Percentiles rank a stretch among this genome's conserved stretches.
phyloP scores from a whole-genome alignment of 768 basidiomycete species.

The Boletus reticulatus region DNA sequence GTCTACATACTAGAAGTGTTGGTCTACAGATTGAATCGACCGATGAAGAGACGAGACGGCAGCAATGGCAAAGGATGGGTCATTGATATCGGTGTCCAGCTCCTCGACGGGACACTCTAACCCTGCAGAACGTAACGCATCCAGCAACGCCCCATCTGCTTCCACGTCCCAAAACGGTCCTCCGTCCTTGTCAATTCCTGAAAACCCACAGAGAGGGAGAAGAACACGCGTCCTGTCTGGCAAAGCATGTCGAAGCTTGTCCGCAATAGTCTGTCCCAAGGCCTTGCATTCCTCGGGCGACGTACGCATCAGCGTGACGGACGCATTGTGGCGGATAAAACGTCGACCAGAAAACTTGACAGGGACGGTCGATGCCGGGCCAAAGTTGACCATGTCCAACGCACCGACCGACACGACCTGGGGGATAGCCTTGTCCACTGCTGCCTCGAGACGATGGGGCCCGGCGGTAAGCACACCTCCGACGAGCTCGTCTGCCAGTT shows the following conservation, averaged over 20 bases:
- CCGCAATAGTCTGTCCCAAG: slow-evolving; percentile 20
- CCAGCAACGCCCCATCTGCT: slow-evolving; percentile 22
- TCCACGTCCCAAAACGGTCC: slow-evolving; percentile 26
- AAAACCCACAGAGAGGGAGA: slow-evolving; percentile 26
- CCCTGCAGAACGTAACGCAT: slow-evolving; percentile 11
- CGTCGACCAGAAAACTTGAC: slow-evolving; percentile 14
- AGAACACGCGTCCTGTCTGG: slow-evolving; percentile 20
- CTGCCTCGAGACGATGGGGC: slow-evolving; percentile 27
- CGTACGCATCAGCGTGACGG: slow-evolving; percentile 33
- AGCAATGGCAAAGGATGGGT: slow-evolving; percentile 20
- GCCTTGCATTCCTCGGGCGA: slow-evolving; percentile 20
- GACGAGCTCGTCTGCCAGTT: slow-evolving; percentile 32
- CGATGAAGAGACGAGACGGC: slow-evolving; percentile 17
- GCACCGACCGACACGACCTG: slow-evolving; percentile 33
- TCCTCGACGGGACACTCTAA: slow-evolving; percentile 20
- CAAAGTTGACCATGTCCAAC: slow-evolving; percentile 36
- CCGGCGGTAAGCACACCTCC: slow-evolving; percentile 30
- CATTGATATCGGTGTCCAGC: slow-evolving; percentile 27
- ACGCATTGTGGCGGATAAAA: slow-evolving; percentile 26
- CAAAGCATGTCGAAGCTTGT: slow-evolving; percentile 18
- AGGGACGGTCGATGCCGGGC: slow-evolving; percentile 24
- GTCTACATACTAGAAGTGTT: neutral
- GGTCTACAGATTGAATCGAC: slow-evolving; percentile 12
- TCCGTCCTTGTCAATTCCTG: slow-evolving; percentile 21
- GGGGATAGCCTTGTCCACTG: slow-evolving; percentile 17